A percentile compares a stretch with the other conserved stretches of the same genome.
Evolutionary conservation across 2,329 filamentous ascomycete species (phyloP).

Genomic region (Aurifilum marmelostoma): DNA sequence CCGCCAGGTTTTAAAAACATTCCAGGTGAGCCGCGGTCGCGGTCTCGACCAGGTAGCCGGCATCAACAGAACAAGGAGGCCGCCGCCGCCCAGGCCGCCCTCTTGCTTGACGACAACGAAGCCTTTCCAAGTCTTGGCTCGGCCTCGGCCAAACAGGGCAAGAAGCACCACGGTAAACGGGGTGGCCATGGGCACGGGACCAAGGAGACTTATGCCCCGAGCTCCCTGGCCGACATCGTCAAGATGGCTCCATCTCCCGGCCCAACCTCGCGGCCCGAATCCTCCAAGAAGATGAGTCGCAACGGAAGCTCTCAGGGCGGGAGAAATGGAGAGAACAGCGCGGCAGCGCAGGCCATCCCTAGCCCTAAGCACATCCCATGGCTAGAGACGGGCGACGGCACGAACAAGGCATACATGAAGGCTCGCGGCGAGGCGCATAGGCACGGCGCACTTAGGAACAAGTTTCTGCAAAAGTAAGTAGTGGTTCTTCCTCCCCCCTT

Average conservation of each 20-base stretch:
- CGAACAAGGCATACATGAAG: slow-evolving; percentile 94
- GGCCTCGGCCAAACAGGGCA: slow-evolving; percentile 72
- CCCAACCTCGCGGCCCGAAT: slow-evolving; percentile 62
- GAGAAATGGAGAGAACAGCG: slow-evolving; percentile 75
- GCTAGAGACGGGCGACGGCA: slow-evolving; percentile 88
- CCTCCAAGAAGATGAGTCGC: slow-evolving; percentile 60
- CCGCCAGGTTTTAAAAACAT: slow-evolving; percentile 72
- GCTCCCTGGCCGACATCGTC: slow-evolving; percentile 89
- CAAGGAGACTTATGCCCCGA: slow-evolving; percentile 70
- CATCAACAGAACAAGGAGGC: slow-evolving; percentile 67
- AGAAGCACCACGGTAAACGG: slow-evolving; percentile 92
- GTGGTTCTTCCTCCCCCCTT: background rate
- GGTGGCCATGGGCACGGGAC: slow-evolving; percentile 75
- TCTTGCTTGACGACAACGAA: slow-evolving; percentile 89
- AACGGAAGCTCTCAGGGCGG: slow-evolving; percentile 68
- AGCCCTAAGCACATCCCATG: slow-evolving; percentile 92
- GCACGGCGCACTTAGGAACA: slow-evolving; percentile 93
- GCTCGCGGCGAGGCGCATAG: slow-evolving; percentile 95
- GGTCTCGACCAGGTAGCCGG: slow-evolving; percentile 83
- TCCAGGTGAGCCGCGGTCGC: slow-evolving; percentile 66
- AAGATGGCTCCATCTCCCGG: slow-evolving; percentile 91
- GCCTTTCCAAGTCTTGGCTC: slow-evolving; percentile 91
- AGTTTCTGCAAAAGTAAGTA: slow-evolving; percentile 87
- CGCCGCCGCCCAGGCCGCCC: slow-evolving; percentile 61
- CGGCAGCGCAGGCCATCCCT: slow-evolving; percentile 80